A percentile compares a stretch with the other conserved stretches of the same genome.
Conservation (phyloP, 495 filamentous ascomycete genomes). For the Aspergillus panamensis region DNA sequence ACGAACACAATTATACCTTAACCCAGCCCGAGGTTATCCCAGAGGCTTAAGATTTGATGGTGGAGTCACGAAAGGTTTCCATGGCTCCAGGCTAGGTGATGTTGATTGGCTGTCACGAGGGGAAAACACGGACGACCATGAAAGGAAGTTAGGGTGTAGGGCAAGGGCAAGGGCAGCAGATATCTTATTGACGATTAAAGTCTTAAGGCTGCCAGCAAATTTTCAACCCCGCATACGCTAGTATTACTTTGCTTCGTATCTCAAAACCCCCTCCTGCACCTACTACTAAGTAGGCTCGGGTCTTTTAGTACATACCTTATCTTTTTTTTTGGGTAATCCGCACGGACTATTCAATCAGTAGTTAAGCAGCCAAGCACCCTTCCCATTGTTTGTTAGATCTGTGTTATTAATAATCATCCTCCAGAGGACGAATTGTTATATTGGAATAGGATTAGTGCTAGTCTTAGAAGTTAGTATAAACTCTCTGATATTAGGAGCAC, state of each 20-base stretch:
- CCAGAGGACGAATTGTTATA: neutral
- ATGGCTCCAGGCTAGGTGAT: too few relatives aligned
- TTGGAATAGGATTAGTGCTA: neutral
- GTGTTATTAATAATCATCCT: too few relatives aligned
- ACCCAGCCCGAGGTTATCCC: neutral
- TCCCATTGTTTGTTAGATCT: neutral
- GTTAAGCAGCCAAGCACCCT: neutral
- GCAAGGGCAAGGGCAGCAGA: conserved; percentile 22
- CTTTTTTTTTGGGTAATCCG: conserved; percentile 1
- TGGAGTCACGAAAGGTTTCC: too few relatives aligned
- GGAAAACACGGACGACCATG: neutral
- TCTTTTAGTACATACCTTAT: conserved; percentile 1
- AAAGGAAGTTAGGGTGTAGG: conserved; percentile 22
- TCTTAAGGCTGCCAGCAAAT: too few relatives aligned
- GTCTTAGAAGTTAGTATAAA: too few relatives aligned
- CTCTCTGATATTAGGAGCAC: too few relatives aligned
- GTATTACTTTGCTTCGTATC: neutral
- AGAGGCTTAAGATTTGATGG: too few relatives aligned
- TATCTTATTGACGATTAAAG: neutral
- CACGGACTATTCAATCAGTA: neutral
- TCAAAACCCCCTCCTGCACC: neutral
- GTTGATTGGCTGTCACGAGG: neutral
- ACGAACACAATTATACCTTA: neutral
- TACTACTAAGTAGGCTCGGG: neutral
- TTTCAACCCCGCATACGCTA: conserved; percentile 1